Evolutionary conservation across 768 basidiomycete genomes (phyloP), one percentile per base, ranked within the genome.

Genomic region (Udeniomyces megalosporus): DNA sequence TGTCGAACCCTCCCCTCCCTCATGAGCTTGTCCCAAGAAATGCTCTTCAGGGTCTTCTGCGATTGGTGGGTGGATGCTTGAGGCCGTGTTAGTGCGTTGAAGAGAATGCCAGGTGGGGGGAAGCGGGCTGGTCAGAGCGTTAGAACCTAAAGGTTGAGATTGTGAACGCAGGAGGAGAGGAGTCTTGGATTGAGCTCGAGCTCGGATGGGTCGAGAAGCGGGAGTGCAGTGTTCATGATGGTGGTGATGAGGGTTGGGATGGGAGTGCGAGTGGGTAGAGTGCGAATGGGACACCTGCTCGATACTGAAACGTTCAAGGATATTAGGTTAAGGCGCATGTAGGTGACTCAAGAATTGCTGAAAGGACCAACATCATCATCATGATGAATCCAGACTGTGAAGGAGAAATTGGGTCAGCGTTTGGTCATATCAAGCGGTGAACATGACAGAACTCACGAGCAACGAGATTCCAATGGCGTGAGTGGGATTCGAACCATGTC

Each of bases 141-240:
- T 24, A 28, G 26, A n/a, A 28, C 49, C 22, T n/a, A 28, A 28
- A 4, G 49, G 38, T 42, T 42, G 38, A 17, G 38, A 42, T 17
- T 42, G 22, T 29, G 64, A 32, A 62, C 67, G 54, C 62, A 64
- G 12, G 67, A 68, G 17, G 58, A 50, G 44, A 26, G 28, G 24
- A 17, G 42, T 28, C 24, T n/a, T 26, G 26, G 49, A 51, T 85
- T 83, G 64, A 83, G 83, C 67, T 81, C 79, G 0, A 80, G 72
- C 72, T 47, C 70, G 57, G 69, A 66, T 54, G 69, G 1, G 73
- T 60, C 73, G 72, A 20, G 71, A 71, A 14, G 71, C 67, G 48
- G 71, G 44, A 45, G n/a, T 38, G 20, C 45, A 46, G 57, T 50
- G 50, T 28, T 28, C 32, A 42, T n/a, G 28, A 35, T 59, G 38